Conservation (phyloP, 768 basidiomycete species). For the Hirschioporus abietinus region DNA sequence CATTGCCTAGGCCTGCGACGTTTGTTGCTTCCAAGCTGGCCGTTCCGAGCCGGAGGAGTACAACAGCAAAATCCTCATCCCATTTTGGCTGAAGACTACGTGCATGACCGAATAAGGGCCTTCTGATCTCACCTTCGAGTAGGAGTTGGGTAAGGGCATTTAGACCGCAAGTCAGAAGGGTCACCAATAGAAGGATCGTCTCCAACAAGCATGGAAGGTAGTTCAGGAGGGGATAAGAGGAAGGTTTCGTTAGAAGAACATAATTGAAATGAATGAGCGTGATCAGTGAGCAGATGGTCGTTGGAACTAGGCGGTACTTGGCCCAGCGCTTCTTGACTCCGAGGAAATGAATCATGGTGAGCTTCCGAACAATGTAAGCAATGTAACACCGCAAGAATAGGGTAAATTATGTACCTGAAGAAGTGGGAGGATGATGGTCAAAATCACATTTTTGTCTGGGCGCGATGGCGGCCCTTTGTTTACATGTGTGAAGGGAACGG, state of each 20-base stretch:
- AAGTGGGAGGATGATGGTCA: constrained; percentile 68
- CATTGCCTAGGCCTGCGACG: constrained; percentile 66
- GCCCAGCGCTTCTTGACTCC: constrained; percentile 61
- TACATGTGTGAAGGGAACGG: constrained; percentile 54
- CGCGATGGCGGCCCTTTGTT: constrained; percentile 45
- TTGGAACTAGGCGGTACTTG: constrained; percentile 65
- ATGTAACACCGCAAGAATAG: background rate
- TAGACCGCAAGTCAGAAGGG: constrained; percentile 52
- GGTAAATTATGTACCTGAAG: constrained; percentile 46
- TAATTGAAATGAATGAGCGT: constrained; percentile 64
- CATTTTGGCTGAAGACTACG: constrained; percentile 39
- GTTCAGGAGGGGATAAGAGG: constrained; percentile 64
- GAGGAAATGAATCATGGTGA: constrained; percentile 59
- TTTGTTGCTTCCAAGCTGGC: constrained; percentile 74
- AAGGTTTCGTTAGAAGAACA: constrained; percentile 44
- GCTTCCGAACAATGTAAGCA: constrained; percentile 27
- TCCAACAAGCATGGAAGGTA: constrained; percentile 73
- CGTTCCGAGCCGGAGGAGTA: constrained; percentile 65
- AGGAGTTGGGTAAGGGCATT: constrained; percentile 64
- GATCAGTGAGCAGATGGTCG: constrained; percentile 52
- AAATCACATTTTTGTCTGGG: constrained; percentile 68
- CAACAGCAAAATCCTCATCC: constrained; percentile 72
- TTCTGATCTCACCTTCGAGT: constrained; percentile 51
- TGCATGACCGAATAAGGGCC: constrained; percentile 53
- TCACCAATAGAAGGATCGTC: constrained; percentile 51